Conservation (phyloP, 805 yeast genomes). For the Candida piceae region DNA sequence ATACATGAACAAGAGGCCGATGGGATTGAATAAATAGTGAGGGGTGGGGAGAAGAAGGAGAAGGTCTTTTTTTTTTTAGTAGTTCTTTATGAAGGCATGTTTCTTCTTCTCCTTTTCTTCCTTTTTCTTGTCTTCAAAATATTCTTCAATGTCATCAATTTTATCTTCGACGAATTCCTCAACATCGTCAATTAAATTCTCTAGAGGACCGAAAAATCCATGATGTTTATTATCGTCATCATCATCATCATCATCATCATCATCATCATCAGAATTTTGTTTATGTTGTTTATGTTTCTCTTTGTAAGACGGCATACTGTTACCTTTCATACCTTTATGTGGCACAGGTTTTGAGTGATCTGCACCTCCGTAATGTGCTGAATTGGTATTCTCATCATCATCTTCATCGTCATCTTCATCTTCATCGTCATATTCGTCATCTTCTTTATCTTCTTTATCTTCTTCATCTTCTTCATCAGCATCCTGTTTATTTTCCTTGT, state of each 20-base stretch:
- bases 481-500: conserved; percentile 8
- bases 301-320: conserved; percentile 4
- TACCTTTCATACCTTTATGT: not conserved
- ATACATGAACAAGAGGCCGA: too few relatives aligned
- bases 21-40: too few relatives aligned
- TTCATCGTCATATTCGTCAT: conserved; percentile 11
- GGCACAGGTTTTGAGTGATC: not conserved
- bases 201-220: conserved; percentile 9
- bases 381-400: conserved; percentile 18
- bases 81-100: not conserved
- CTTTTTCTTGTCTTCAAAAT: conserved; percentile 8
- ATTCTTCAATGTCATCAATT: conserved; percentile 24
- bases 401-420: conserved; percentile 13
- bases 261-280: conserved; percentile 16
- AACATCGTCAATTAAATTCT: conserved; percentile 19
- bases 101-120: not conserved
- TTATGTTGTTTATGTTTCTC: conserved; percentile 11
- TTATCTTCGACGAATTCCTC: conserved; percentile 22
- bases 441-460: conserved; percentile 15
- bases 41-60: not conserved
- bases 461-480: conserved; percentile 17
- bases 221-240: conserved; percentile 7
- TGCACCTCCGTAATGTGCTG: not conserved
- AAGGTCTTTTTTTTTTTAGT: not conserved
- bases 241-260: conserved; percentile 10